A percentile compares a stretch with the other conserved stretches of the same genome.
Evolutionary conservation across 805 yeast species (phyloP).

Genomic region (Candida corydali): DNA sequence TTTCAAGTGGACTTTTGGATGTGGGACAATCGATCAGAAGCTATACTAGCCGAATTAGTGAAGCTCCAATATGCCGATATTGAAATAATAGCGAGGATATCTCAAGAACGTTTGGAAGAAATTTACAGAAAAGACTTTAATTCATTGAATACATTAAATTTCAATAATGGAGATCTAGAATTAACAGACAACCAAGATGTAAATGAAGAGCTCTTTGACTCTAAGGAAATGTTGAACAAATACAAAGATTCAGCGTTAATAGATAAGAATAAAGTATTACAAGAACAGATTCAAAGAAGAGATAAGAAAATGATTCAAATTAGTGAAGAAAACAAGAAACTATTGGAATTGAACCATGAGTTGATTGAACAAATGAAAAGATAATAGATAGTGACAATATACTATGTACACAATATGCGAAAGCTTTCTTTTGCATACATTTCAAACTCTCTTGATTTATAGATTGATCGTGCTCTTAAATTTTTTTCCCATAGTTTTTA

Average conservation of each 20-base stretch:
- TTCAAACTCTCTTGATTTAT: no score
- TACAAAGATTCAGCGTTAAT: slow-evolving; percentile 14
- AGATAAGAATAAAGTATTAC: slow-evolving; percentile 15
- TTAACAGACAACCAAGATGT: slow-evolving; percentile 8
- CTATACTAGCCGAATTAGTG: slow-evolving; percentile 20
- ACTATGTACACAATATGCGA: no score
- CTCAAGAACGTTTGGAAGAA: slow-evolving; percentile 18
- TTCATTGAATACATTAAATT: background rate
- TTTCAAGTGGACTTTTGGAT: background rate
- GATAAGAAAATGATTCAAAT: slow-evolving; percentile 19
- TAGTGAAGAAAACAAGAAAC: slow-evolving; percentile 22
- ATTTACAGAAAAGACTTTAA: slow-evolving; percentile 6
- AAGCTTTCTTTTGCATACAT: no score
- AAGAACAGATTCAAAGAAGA: slow-evolving; percentile 19
- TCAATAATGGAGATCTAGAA: slow-evolving; percentile 2
- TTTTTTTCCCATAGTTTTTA: no score
- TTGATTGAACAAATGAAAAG: slow-evolving; percentile 11
- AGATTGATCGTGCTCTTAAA: no score
- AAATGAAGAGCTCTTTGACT: background rate
- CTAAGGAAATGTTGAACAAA: slow-evolving; percentile 10
- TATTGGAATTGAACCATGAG: slow-evolving; percentile 29
- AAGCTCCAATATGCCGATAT: slow-evolving; percentile 18
- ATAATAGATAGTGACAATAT: background rate
- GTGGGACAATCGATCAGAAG: slow-evolving; percentile 11
- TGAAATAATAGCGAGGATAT: slow-evolving; percentile 18